These are phyloP conservation scores for Penium margaritaceum DNA, from an alignment of 139 green algal genomes.

Conservation along the genomic window DNA sequence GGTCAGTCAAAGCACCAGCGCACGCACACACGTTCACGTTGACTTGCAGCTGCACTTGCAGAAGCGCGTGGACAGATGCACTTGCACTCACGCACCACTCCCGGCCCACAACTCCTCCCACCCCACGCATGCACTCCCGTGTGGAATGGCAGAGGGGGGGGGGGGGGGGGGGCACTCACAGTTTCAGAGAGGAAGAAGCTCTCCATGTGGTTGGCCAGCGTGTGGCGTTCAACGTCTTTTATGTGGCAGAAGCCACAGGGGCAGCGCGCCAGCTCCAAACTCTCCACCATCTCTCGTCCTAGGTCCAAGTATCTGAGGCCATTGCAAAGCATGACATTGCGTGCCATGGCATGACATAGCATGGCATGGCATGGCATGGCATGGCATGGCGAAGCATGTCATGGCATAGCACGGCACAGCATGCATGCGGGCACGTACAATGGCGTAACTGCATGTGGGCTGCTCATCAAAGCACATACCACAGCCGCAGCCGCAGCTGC, in stretches of 20 bases:
- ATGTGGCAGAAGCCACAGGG: slow-evolving; percentile 48
- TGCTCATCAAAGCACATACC: no score
- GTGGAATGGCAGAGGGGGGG: background rate
- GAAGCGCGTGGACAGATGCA: background rate
- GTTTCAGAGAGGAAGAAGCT: slow-evolving; percentile 88
- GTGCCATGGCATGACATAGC: no score
- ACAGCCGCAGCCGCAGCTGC: no score
- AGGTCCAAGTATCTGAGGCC: slow-evolving; percentile 47
- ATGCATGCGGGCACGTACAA: no score
- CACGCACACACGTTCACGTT: no score
- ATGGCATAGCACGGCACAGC: no score
- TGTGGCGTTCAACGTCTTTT: slow-evolving; percentile 40
- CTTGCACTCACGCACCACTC: background rate
- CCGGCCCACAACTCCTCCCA: background rate
- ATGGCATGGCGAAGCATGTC: no score
- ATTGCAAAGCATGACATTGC: no score
- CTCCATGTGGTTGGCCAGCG: slow-evolving; percentile 77
- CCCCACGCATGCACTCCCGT: background rate
- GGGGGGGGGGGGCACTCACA: background rate
- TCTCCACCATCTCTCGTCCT: slow-evolving; percentile 43
- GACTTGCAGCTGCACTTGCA: no score
- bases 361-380: no score
- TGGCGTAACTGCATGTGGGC: no score
- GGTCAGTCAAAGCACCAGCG: no score
- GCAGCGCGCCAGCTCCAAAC: slow-evolving; percentile 11